phyloP scores from a whole-genome alignment of 2,329 filamentous ascomycete species.

The Pyrenophora graminea region DNA sequence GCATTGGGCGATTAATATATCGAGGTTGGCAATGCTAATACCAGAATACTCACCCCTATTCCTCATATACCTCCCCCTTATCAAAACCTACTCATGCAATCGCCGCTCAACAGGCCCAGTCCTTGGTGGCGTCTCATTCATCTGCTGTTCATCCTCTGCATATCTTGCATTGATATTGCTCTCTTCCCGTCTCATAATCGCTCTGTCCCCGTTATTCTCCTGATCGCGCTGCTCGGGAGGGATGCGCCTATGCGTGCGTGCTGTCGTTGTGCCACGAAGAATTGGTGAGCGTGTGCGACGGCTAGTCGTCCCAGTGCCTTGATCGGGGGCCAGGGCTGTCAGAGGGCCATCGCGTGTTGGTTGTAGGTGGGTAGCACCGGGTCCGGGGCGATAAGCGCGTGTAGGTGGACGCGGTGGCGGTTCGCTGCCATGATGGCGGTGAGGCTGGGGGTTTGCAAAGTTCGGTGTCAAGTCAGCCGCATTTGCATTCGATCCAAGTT shows the following conservation, averaged over 20 bases:
- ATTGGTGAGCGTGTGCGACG: constrained; percentile 15
- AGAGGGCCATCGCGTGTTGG: constrained; percentile 7
- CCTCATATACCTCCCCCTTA: neutral
- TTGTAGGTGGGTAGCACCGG: constrained; percentile 4
- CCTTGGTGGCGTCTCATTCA: constrained; percentile 46
- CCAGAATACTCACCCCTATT: no score
- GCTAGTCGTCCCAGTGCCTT: constrained; percentile 18
- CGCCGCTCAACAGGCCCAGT: constrained; percentile 40
- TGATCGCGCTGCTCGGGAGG: constrained; percentile 35
- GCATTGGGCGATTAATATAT: no score
- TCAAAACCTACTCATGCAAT: constrained; percentile 5
- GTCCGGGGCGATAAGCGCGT: constrained; percentile 1
- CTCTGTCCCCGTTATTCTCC: constrained; percentile 38
- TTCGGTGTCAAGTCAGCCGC: constrained; percentile 6
- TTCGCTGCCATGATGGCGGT: constrained; percentile 4
- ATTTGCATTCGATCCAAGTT: neutral
- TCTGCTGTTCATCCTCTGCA: constrained; percentile 23
- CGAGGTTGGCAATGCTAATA: no score
- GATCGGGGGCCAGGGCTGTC: constrained; percentile 13
- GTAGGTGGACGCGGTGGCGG: neutral
- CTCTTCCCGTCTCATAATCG: constrained; percentile 35
- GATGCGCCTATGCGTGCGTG: constrained; percentile 19
- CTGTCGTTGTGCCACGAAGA: neutral
- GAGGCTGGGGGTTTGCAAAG: constrained; percentile 8
- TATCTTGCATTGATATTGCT: constrained; percentile 25